phyloP scores from a whole-genome alignment of 1,284 basidiomycete genomes.

The Phenoliferia sp. region DNA sequence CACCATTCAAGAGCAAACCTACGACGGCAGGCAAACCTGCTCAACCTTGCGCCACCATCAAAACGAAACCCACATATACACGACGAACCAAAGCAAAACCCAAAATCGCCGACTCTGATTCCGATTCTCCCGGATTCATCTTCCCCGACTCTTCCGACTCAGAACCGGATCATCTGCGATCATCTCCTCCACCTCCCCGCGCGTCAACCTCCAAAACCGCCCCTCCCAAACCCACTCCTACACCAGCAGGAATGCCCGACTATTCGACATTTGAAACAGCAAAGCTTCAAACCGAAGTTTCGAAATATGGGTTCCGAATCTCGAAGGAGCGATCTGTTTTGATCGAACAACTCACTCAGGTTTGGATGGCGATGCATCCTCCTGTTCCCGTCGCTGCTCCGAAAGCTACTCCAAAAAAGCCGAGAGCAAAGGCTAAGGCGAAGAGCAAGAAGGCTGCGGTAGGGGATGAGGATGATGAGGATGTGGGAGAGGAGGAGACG shows the following conservation, averaged over 20 bases:
- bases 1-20: background rate
- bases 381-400: background rate
- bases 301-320: slow-evolving; percentile 22
- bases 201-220: background rate
- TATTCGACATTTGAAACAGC: slow-evolving; percentile 8
- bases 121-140: background rate
- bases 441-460: slow-evolving; percentile 11
- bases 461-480: background rate
- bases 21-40: background rate
- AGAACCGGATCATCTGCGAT: background rate
- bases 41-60: background rate
- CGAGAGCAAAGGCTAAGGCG: background rate
- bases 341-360: slow-evolving; percentile 14
- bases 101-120: background rate
- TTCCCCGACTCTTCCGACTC: background rate
- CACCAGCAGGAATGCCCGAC: slow-evolving; percentile 13
- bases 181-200: background rate
- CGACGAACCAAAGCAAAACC: background rate
- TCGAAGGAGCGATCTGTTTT: slow-evolving; percentile 24
- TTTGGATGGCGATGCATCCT: slow-evolving; percentile 25
- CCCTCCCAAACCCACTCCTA: background rate
- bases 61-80: background rate
- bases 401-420: background rate
- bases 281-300: slow-evolving; percentile 20
- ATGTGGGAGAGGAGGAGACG: slow-evolving; percentile 4